Evolutionary conservation across 768 basidiomycete genomes (phyloP).

Genomic region (Myochromella boudieri): DNA sequence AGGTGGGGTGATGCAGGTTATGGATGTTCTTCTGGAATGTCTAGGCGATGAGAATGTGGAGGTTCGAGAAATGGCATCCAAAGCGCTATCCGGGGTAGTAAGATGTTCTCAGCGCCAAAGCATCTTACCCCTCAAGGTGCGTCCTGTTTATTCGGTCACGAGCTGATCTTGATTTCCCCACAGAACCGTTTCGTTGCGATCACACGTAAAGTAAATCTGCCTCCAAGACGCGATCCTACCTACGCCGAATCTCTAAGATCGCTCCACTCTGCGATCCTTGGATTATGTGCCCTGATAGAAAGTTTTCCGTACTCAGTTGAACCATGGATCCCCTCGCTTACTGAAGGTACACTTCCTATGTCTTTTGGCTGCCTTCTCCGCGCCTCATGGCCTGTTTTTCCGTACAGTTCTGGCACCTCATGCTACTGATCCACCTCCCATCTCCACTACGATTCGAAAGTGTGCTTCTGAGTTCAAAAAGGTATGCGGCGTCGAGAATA

Average conservation of each 20-base stretch:
- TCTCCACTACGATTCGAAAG: constrained; percentile 86
- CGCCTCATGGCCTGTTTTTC: constrained; percentile 13
- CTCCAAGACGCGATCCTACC: constrained; percentile 62
- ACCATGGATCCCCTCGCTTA: constrained; percentile 82
- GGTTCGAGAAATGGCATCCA: constrained; percentile 89
- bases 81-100: constrained; percentile 82
- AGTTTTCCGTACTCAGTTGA: constrained; percentile 96
- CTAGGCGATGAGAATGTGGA: constrained; percentile 89
- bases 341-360: constrained; percentile 54
- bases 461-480: constrained; percentile 86
- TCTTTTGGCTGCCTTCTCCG: constrained; percentile 1
- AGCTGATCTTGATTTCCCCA: constrained; percentile 12
- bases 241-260: constrained; percentile 74
- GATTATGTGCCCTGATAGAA: constrained; percentile 86
- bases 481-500: constrained; percentile 37
- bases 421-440: constrained; percentile 84
- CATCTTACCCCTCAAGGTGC: constrained; percentile 81
- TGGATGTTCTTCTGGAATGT: constrained; percentile 84
- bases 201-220: constrained; percentile 61
- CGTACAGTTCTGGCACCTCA: constrained; percentile 68
- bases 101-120: constrained; percentile 88
- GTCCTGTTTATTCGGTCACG: constrained; percentile 14
- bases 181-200: constrained; percentile 81
- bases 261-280: constrained; percentile 88
- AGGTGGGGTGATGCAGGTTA: constrained; percentile 62